A percentile compares a stretch with the other conserved stretches of the same genome.
Evolutionary conservation across 2,329 filamentous ascomycete genomes (phyloP).

Genomic region (Alternaria solani): DNA sequence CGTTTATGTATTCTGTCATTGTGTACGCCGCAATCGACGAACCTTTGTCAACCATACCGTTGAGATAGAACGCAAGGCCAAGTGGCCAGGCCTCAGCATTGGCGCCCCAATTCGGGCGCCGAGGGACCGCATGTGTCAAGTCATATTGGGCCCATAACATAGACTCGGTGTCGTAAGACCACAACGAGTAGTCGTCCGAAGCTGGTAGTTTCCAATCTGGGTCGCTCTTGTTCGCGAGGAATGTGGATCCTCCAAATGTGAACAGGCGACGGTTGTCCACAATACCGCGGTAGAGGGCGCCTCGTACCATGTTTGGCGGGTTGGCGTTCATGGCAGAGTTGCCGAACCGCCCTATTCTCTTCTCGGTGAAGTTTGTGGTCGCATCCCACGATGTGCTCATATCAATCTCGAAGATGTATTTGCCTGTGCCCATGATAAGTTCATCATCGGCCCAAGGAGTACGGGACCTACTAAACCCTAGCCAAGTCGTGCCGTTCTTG

Average conservation of each 20-base stretch:
- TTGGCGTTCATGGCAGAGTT: background rate
- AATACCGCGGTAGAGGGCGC: background rate
- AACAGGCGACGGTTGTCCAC: background rate
- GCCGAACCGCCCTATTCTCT: background rate
- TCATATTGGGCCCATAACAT: background rate
- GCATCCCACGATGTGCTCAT: background rate
- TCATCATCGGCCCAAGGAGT: no score
- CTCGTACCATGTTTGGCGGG: background rate
- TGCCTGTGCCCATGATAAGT: background rate
- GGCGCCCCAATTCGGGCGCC: slow-evolving; percentile 44
- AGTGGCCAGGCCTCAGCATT: slow-evolving; percentile 50
- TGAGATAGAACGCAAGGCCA: slow-evolving; percentile 52
- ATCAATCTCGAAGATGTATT: background rate
- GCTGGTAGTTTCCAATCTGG: background rate
- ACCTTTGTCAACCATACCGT: slow-evolving; percentile 52
- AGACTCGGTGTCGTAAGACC: background rate
- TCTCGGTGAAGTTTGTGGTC: background rate
- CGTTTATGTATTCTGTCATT: background rate
- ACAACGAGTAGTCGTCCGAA: background rate
- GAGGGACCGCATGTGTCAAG: background rate
- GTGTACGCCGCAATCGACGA: slow-evolving; percentile 29
- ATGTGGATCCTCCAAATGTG: background rate
- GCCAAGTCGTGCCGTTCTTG: background rate
- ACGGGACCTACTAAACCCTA: background rate
- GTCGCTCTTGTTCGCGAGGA: background rate